Base-by-base conservation (phyloP, 1,139 yeast species). In the Pichia sp. region DNA sequence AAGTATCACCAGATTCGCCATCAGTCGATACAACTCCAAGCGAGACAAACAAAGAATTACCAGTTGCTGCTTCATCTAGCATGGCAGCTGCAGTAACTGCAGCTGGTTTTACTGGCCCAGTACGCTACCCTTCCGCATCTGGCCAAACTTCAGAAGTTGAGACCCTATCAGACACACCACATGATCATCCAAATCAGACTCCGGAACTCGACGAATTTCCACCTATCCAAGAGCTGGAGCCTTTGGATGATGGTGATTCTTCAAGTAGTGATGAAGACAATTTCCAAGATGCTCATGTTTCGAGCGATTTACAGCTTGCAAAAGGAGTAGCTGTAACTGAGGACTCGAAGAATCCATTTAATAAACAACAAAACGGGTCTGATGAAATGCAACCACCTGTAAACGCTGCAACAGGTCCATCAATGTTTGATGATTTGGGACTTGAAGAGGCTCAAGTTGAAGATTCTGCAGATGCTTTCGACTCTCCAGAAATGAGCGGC, bases 391-490 rank as follows among this genome's bases (percentile, higher is more conserved):
- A 11, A 10, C 46, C 54, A 23, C 45, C 49, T 32, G 32, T 53
- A 29, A 60, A 58, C 40, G 66, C 62, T 45, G 69, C 63, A 42
- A 67, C 45, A 16, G 61, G 59, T 30, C 67, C 64, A 47, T 70
- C 65, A 47, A 67, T 70, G 60, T 74, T 73, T 62, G 84, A 80
- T 61, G 85, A 80, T 49, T 78, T 82, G 31, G 80, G 76, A 29
- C 67, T 80, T 49, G 80, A 79, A 59, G 75, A 72, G 46, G 79
- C 80, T 11, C 72, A 72, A 42, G 76, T 75, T 7, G 84, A 82
- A 51, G 74, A 77, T 49, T 76, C 69, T 13, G 75, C 72, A 51
- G 77, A 71, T 29, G 77, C 73, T n/a, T 67, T 59, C 45, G 63
- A 56, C 29, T 54, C 57, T 45, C 47, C 38, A 1, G 44, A 58